A percentile compares a stretch with the other conserved stretches of the same genome.
Evolutionary conservation across 352 stramenopile species (phyloP).

Genomic region (Pythium insidiosum): DNA sequence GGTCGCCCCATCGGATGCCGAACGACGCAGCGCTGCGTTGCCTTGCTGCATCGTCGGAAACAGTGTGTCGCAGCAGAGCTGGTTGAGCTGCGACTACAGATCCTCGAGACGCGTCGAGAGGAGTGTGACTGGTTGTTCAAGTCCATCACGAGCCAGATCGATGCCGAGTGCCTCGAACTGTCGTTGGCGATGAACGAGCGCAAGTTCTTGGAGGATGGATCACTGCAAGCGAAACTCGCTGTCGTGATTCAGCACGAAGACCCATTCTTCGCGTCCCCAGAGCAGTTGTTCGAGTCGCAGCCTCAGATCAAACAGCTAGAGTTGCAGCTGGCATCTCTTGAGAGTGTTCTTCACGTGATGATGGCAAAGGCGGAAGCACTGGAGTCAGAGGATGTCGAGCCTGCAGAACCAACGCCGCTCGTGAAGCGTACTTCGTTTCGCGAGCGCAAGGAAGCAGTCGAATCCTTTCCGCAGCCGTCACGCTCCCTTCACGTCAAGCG

Average conservation of each 20-base stretch:
- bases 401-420: conserved; percentile 4
- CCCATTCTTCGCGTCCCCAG: conserved; percentile 14
- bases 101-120: conserved; percentile 5
- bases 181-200: conserved; percentile 2
- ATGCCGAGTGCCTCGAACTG: conserved; percentile 12
- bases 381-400: background rate
- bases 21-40: too few relatives aligned
- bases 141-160: conserved; percentile 12
- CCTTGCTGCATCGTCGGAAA: too few relatives aligned
- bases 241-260: conserved; percentile 15
- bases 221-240: conserved; percentile 10
- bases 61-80: too few relatives aligned
- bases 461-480: too few relatives aligned
- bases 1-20: too few relatives aligned
- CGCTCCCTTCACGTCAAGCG: too few relatives aligned
- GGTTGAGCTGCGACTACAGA: too few relatives aligned
- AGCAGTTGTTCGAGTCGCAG: conserved; percentile 10
- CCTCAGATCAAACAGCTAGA: conserved; percentile 12
- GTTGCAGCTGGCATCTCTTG: conserved; percentile 10
- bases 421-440: conserved; percentile 13
- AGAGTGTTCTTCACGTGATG: conserved; percentile 2
- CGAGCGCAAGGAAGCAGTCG: background rate
- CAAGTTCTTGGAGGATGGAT: conserved; percentile 16
- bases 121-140: conserved; percentile 15
- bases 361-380: conserved; percentile 3